phyloP scores from a whole-genome alignment of 805 yeast species.

The Lachancea nothofagi region DNA sequence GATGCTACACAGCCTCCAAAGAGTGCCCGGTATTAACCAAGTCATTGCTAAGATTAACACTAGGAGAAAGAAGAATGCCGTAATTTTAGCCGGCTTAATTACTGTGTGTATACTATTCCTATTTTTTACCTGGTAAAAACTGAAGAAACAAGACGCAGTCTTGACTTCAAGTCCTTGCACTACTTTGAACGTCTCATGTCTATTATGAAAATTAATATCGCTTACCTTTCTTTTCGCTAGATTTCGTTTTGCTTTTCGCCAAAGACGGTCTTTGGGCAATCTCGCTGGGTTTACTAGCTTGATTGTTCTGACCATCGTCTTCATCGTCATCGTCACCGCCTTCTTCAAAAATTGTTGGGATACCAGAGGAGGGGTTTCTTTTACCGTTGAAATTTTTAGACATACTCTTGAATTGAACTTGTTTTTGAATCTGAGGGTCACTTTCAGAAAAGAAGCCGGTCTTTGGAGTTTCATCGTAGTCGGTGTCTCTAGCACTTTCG shows the following conservation, averaged over 20 bases:
- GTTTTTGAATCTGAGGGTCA: slow-evolving; percentile 11
- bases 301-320: slow-evolving; percentile 12
- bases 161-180: too few species aligned
- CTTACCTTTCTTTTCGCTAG: slow-evolving; percentile 3
- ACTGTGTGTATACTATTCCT: slow-evolving; percentile 66
- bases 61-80: slow-evolving; percentile 79
- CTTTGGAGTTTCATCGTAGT: slow-evolving; percentile 2
- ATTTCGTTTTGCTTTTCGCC: neutral
- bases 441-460: slow-evolving; percentile 3
- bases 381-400: slow-evolving; percentile 14
- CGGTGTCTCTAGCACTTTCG: neutral
- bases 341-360: slow-evolving; percentile 30
- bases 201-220: slow-evolving; percentile 1
- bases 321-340: slow-evolving; percentile 18
- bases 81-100: slow-evolving; percentile 73
- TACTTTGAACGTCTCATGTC: neutral
- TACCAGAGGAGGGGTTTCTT: slow-evolving; percentile 21
- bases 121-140: slow-evolving; percentile 42
- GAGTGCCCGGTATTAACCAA: slow-evolving; percentile 78
- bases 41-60: slow-evolving; percentile 77
- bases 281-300: slow-evolving; percentile 5
- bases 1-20: slow-evolving; percentile 53
- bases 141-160: neutral
- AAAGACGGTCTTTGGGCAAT: slow-evolving; percentile 4
- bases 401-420: slow-evolving; percentile 30